Evolutionary conservation across 1,139 yeast genomes (phyloP).

Genomic region (Scheffersomyces illinoinensis): DNA sequence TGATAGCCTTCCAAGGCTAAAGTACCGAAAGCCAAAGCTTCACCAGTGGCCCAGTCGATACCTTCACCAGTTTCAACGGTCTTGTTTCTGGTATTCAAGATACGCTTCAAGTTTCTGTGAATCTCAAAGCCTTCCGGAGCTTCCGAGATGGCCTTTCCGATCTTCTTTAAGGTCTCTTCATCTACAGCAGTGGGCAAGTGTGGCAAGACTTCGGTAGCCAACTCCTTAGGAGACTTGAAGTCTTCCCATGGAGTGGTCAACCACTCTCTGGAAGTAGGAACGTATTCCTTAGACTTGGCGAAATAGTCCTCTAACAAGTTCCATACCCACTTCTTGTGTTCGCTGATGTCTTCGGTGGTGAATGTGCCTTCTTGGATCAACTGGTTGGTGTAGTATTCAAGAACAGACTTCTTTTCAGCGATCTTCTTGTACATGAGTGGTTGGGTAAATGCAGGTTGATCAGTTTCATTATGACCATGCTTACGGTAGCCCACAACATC

Average conservation of each 20-base stretch:
- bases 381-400: slow-evolving; percentile 81
- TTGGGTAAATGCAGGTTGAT: slow-evolving; percentile 98
- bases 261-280: slow-evolving; percentile 96
- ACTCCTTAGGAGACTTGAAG: slow-evolving; percentile 95
- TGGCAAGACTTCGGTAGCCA: slow-evolving; percentile 93
- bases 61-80: slow-evolving; percentile 87
- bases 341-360: slow-evolving; percentile 86
- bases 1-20: slow-evolving; percentile 92
- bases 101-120: slow-evolving; percentile 96
- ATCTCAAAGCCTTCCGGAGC: slow-evolving; percentile 89
- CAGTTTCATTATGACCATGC: slow-evolving; percentile 99
- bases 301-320: slow-evolving; percentile 87
- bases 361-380: slow-evolving; percentile 85
- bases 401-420: slow-evolving; percentile 83
- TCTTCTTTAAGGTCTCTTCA: slow-evolving; percentile 66
- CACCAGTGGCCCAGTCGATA: slow-evolving; percentile 99
- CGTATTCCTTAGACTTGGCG: slow-evolving; percentile 82
- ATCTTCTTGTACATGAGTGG: slow-evolving; percentile 94
- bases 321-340: slow-evolving; percentile 99
- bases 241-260: slow-evolving; percentile 98
- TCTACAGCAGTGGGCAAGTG: slow-evolving; percentile 95
- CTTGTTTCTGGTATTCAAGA: slow-evolving; percentile 83
- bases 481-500: slow-evolving; percentile 99
- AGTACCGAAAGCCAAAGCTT: slow-evolving; percentile 96
- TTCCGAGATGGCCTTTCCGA: slow-evolving; percentile 77